These are phyloP conservation scores for Rosa multiflora DNA, from an alignment of 306 rosid species.

Conservation along the genomic window DNA sequence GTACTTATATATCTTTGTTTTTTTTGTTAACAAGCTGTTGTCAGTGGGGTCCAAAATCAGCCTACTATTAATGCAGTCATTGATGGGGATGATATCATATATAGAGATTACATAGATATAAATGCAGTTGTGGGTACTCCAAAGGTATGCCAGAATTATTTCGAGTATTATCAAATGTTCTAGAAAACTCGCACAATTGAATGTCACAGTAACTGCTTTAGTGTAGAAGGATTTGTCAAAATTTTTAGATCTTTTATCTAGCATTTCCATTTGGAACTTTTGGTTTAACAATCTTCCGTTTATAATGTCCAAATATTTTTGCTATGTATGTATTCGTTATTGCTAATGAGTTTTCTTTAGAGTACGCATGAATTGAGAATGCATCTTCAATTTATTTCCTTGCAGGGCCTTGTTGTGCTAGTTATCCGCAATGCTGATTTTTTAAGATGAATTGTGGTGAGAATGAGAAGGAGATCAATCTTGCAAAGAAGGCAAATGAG, in stretches of 20 bases:
- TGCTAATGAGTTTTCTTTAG: background rate
- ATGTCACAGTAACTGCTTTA: too few species aligned
- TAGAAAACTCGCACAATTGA: too few species aligned
- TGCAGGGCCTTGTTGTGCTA: too few species aligned
- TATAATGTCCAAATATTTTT: too few species aligned
- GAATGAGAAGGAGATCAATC: slow-evolving; percentile 75
- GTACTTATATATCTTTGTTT: slow-evolving; percentile 20
- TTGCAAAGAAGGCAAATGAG: slow-evolving; percentile 76
- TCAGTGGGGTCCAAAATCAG: slow-evolving; percentile 79
- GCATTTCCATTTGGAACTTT: too few species aligned
- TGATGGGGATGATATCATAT: slow-evolving; percentile 78
- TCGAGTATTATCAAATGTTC: too few species aligned
- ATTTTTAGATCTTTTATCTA: too few species aligned
- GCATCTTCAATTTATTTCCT: too few species aligned
- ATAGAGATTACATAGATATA: slow-evolving; percentile 25
- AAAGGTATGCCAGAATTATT: too few species aligned
- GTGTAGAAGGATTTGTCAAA: background rate
- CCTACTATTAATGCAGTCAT: slow-evolving; percentile 79
- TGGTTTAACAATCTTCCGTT: too few species aligned
- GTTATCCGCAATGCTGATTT: too few species aligned
- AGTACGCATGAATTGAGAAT: background rate
- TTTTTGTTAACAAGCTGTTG: slow-evolving; percentile 59
- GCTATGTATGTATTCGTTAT: background rate
- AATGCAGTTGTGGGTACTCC: slow-evolving; percentile 1
- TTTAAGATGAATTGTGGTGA: slow-evolving; percentile 67